Evolutionary conservation across 192 early-diverging fungal species (phyloP).

Genomic region (Backusella macrospora): DNA sequence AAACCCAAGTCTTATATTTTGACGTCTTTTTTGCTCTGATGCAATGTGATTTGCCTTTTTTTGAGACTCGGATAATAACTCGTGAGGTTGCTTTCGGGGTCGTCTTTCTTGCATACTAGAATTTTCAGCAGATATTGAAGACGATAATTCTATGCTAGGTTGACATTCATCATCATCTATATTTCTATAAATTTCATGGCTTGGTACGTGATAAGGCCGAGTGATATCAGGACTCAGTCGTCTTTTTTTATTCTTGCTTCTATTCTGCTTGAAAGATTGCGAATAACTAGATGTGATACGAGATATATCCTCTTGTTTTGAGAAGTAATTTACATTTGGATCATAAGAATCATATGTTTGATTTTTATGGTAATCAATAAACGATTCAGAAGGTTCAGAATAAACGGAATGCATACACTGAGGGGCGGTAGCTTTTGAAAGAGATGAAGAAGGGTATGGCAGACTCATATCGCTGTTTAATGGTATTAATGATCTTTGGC

Average conservation of each 20-base stretch:
- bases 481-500: background rate
- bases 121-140: background rate
- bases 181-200: background rate
- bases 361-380: background rate
- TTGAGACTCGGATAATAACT: slow-evolving; percentile 68
- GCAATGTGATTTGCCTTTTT: slow-evolving; percentile 83
- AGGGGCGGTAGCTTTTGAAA: background rate
- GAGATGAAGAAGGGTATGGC: background rate
- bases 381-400: background rate
- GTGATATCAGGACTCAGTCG: background rate
- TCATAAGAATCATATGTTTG: background rate
- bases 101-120: background rate
- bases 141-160: background rate
- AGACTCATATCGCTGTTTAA: background rate
- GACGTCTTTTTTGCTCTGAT: slow-evolving; percentile 77
- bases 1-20: slow-evolving; percentile 76
- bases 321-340: background rate
- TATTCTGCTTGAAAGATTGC: background rate
- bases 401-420: background rate
- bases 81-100: slow-evolving; percentile 35
- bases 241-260: background rate
- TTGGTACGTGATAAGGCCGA: background rate
- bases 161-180: background rate
- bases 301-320: background rate
- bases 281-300: background rate